Base-by-base conservation (phyloP, 805 yeast genomes). In the Sugiyamaella floridensis region DNA sequence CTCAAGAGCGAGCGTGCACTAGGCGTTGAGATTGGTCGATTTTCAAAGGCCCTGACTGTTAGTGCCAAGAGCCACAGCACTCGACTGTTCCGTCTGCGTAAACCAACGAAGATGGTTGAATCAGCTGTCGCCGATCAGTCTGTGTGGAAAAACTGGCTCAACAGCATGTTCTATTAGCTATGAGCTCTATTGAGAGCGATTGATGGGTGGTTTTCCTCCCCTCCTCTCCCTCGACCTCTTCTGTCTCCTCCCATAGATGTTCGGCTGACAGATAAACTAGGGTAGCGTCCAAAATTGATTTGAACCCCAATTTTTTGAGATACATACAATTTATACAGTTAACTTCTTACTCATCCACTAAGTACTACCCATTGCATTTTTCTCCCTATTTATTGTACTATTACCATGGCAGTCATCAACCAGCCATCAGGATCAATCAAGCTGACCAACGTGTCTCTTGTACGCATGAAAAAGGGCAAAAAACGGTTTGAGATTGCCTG, bases 401-500 rank as follows among this genome's bases (percentile, higher is more conserved):
- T 14, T 2, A 6, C 19, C 28, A 41, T 16, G 22, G 22, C 43
- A 82, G 72, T 73, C 15, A 89, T 90, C 56, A 83, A 85, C 59
- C 98, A 93, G 70, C 99, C 99, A 2, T 78, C 82, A 14, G 82
- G 87, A 40, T 96, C 88, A 68, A 90, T 93, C 58, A 86, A 82
- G 65, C 77, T 93, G 62, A 93, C 99, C 49, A 93, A 93, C 68
- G 98, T 93, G 32, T 89, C 98, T 28, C 74, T 92, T 53, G 97
- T 93, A 45, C 78, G 93, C 46, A 82, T 93, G 81, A 86, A 85
- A 62, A 89, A 88, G 67, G 97, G 75, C 43, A 89, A 88, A 66
- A 87, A 88, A 68, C 75, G 97, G 58, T 93, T 89, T 62, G 99
- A 93, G 69, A 79, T 93, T 45, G 98, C 98, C 0, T 93, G 99